A percentile compares a stretch with the other conserved stretches of the same genome.
Evolutionary conservation across 1,284 basidiomycete genomes (phyloP).

Genomic region (Fomitiporia mediterranea): DNA sequence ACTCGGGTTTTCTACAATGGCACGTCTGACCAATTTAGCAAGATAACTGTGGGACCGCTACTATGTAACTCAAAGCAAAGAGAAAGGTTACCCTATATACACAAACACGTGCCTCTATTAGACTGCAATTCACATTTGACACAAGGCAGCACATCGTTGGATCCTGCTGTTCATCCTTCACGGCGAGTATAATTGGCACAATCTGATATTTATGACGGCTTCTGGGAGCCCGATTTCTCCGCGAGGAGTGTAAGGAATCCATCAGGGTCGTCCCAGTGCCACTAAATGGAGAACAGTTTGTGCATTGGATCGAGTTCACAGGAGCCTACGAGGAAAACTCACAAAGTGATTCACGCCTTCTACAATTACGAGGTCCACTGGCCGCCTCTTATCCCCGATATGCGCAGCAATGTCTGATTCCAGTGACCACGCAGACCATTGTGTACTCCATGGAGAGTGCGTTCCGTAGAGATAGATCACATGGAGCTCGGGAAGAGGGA

Average conservation of each 20-base stretch:
- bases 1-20: too few relatives aligned
- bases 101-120: too few relatives aligned
- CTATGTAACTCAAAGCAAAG: too few relatives aligned
- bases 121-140: too few relatives aligned
- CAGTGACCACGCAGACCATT: conserved; percentile 22
- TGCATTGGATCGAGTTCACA: neutral
- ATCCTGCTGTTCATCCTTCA: too few relatives aligned
- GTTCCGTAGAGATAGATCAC: conserved; percentile 4
- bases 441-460: conserved; percentile 19
- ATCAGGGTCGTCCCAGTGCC: conserved; percentile 15
- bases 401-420: conserved; percentile 19
- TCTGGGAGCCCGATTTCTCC: neutral
- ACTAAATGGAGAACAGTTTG: neutral
- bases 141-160: too few relatives aligned
- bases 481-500: conserved; percentile 1
- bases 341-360: conserved; percentile 27
- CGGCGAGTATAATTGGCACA: too few relatives aligned
- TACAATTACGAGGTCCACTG: conserved; percentile 22
- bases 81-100: too few relatives aligned
- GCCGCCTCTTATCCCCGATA: conserved; percentile 10
- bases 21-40: too few relatives aligned
- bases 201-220: too few relatives aligned
- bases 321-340: neutral
- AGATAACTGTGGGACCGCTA: too few relatives aligned
- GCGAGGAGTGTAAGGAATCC: neutral